phyloP scores from a whole-genome alignment of 129 eudicot genomes.

The Flaveria ramosissima region DNA sequence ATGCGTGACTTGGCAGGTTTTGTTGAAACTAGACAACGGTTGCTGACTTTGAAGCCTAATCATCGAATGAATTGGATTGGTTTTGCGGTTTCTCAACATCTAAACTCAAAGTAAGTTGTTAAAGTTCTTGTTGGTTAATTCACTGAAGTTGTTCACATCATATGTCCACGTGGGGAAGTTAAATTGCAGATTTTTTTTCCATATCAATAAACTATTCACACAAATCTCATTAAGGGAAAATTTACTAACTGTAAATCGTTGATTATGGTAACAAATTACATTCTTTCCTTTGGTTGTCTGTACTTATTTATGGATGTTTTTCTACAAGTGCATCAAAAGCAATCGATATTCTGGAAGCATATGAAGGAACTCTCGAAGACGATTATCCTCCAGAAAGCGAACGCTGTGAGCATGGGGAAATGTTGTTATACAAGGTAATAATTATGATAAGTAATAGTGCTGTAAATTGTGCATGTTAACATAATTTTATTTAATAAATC shows the following conservation, averaged over 20 bases:
- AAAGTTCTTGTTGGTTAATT: not conserved
- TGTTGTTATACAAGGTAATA: slow-evolving; percentile 91
- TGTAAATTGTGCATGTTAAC: slow-evolving; percentile 4
- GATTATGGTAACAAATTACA: not conserved
- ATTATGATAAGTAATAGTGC: too few species aligned
- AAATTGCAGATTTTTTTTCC: slow-evolving; percentile 5
- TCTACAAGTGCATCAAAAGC: slow-evolving; percentile 81
- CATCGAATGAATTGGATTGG: slow-evolving; percentile 99
- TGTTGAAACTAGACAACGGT: slow-evolving; percentile 95
- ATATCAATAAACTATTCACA: not conserved
- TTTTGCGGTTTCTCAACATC: slow-evolving; percentile 94
- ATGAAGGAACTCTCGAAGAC: slow-evolving; percentile 96
- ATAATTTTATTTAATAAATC: not conserved
- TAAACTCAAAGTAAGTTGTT: slow-evolving; percentile 67
- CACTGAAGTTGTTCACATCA: not conserved
- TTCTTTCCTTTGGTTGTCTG: not conserved
- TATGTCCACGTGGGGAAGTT: slow-evolving; percentile 1
- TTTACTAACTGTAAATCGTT: not conserved
- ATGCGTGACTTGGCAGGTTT: slow-evolving; percentile 98
- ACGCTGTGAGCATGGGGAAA: slow-evolving; percentile 94
- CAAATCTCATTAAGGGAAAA: not conserved
- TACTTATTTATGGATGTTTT: slow-evolving; percentile 18
- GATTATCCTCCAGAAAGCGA: slow-evolving; percentile 96
- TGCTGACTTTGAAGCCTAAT: slow-evolving; percentile 93
- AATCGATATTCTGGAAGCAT: slow-evolving; percentile 94